A percentile compares a stretch with the other conserved stretches of the same genome.
These are phyloP conservation scores for Melampsora larici-populina DNA, from an alignment of 1,284 basidiomycete species.

Conservation along the genomic window DNA sequence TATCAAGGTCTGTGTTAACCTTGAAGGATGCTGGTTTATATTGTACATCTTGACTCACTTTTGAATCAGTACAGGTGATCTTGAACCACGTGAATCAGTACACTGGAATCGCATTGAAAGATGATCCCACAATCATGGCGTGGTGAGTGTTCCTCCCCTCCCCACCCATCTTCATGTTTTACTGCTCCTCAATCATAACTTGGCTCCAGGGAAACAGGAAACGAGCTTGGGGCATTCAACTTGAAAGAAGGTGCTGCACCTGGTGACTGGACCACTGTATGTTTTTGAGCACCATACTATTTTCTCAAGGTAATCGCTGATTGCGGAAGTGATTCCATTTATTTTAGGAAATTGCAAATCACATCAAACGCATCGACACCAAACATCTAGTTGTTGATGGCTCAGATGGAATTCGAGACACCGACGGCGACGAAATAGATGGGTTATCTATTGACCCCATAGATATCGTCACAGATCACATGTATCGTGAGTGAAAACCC, in stretches of 20 bases:
- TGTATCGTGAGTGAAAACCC: conserved; percentile 15
- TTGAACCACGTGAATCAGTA: conserved; percentile 44
- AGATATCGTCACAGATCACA: conserved; percentile 34
- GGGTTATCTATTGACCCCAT: conserved; percentile 25
- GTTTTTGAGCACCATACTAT: neutral
- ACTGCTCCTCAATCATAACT: neutral
- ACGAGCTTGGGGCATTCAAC: conserved; percentile 44
- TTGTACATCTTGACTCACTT: neutral
- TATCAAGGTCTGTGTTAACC: conserved; percentile 27
- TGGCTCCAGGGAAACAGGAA: conserved; percentile 44
- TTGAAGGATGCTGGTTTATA: neutral
- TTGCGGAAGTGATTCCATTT: neutral
- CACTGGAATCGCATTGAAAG: conserved; percentile 44
- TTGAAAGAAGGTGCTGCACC: conserved; percentile 44
- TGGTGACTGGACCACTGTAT: conserved; percentile 43
- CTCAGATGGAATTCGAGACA: conserved; percentile 20
- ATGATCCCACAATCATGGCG: conserved; percentile 47
- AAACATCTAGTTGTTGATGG: conserved; percentile 47
- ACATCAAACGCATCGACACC: conserved; percentile 35
- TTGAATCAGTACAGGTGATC: conserved; percentile 15
- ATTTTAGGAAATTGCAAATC: conserved; percentile 7
- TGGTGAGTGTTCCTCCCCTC: conserved; percentile 25
- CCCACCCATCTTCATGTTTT: neutral
- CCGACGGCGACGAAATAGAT: conserved; percentile 14
- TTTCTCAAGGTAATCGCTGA: neutral